phyloP scores from a whole-genome alignment of 2,329 filamentous ascomycete species.

The Incumbomyces delicatus region DNA sequence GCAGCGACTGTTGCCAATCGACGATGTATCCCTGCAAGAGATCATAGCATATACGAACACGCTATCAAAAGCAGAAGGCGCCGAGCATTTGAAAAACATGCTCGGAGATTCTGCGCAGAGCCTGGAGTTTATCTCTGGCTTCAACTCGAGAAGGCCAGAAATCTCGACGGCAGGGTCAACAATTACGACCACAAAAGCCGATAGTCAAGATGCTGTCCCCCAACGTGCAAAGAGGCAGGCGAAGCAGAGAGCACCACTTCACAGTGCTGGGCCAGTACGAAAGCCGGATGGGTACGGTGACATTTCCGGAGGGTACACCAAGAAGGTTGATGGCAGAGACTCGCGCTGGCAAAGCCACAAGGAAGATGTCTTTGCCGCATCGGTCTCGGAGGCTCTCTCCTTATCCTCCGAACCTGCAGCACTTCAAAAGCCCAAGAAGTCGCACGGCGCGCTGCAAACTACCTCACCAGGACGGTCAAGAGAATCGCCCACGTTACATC shows the following conservation, averaged over 20 bases:
- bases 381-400: slow-evolving; percentile 35
- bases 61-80: slow-evolving; percentile 66
- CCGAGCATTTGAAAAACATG: slow-evolving; percentile 76
- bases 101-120: slow-evolving; percentile 74
- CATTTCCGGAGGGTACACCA: slow-evolving; percentile 61
- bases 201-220: slow-evolving; percentile 3
- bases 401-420: slow-evolving; percentile 44
- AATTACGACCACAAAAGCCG: background rate
- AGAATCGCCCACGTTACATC: slow-evolving; percentile 30
- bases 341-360: slow-evolving; percentile 52
- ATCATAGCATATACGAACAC: slow-evolving; percentile 72
- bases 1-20: slow-evolving; percentile 69
- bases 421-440: slow-evolving; percentile 32
- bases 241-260: slow-evolving; percentile 53
- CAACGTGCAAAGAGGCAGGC: slow-evolving; percentile 31
- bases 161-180: slow-evolving; percentile 16
- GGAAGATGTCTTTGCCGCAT: slow-evolving; percentile 29
- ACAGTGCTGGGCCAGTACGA: slow-evolving; percentile 52
- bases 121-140: slow-evolving; percentile 61
- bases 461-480: slow-evolving; percentile 38
- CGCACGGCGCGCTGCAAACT: slow-evolving; percentile 24
- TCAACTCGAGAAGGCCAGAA: slow-evolving; percentile 55
- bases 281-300: slow-evolving; percentile 56
- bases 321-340: slow-evolving; percentile 59
- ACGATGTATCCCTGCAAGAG: slow-evolving; percentile 74